Base-by-base conservation (phyloP, 345 rosid genomes). In the Pseudoturritis turrita region DNA sequence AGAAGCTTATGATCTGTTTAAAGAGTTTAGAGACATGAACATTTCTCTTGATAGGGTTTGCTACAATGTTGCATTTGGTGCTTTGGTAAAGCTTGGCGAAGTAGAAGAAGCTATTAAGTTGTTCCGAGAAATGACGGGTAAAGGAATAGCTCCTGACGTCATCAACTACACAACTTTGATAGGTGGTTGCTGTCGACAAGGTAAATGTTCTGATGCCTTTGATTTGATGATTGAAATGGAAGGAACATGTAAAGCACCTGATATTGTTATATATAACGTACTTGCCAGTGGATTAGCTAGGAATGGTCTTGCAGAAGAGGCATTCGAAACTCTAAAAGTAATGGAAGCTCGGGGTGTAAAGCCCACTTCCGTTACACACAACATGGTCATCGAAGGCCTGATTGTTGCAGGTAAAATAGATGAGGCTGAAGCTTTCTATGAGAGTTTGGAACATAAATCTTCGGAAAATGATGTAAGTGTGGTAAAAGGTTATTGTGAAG, bases 151-250 rank as follows among this genome's bases (percentile, higher is more conserved):
- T 70, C 80, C 81, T 12, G 95, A 93, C 39, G 58, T 82, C 45
- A 49, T 84, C 65, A 84, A 87, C 86, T 89, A 89, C 73, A 90
- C 89, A 11, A 89, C 92, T 56, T 67, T 93, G 65, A 82, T 93
- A 46, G 55, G 19, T 65, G 96, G 89, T 52, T 87, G 76, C 65
- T 90, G 83, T 70, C 82, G 68, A 44, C 78, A 77, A 71, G 88
- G 83, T 37, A 75, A 82, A 72, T 23, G 69, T 59, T 2, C 2
- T 9, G 76, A 76, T 25, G 94, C 94, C 37, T 33, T 68, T 65
- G 79, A 77, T 25, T 64, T 90, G 67, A 79, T 87, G 17, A 26
- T 52, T 40, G 82, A 87, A 70, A 87, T 93, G 96, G 79, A 65
- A 57, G 53, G 35, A 41, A 71, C 62, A 10, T 87, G 89, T 12